Base-by-base conservation (phyloP, 2,329 filamentous ascomycete species). In the Lasiodiplodia theobromae region DNA sequence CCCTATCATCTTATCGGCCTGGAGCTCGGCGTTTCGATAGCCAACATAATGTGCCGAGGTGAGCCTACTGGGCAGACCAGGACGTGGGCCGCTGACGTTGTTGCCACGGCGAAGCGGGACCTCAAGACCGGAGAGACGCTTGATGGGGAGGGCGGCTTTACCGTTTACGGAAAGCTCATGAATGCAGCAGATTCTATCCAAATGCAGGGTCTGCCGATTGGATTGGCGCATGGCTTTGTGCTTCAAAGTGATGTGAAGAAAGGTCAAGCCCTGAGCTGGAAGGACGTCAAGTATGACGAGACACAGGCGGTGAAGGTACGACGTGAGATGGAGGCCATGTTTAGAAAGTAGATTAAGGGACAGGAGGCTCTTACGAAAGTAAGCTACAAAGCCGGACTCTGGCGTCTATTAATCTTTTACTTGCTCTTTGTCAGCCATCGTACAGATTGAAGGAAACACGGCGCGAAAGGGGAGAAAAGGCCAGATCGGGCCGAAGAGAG, bases 1-100 rank as follows among this genome's bases (percentile, higher is more conserved):
- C 82, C 82, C 14, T 84, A 81, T 70, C 82, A 84, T 71, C 76
- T 84, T 23, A 84, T 84, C 66, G 81, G 82, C 10, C 77, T 84
- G 11, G 82, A 84, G 71, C 77, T 84, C 3, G 82, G 82, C 5
- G 74, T 82, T 21, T 82, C 80, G 2, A 73, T 84, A 18, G 82
- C 82, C 6, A 79, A 70, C 37, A 84, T 83, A 71, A 82, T 83
- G 81, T 79, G 79, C 64, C 80, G 82, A 8, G 80, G 80, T 44
- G 82, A 84, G 72, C 82, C 82, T 18, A 83, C 81, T 0, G 81
- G 81, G 4, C 80, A 83, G 70, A 81, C 77, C n/a, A 79, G 79
- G 73, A 81, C 79, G 0, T 83, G 79, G 77, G 75, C 77, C 0
- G 82, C 79, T 28, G 82, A 84, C 70, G 81, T 83, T n/a, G 80